Conservation (phyloP, 495 filamentous ascomycete genomes). For the Penicillium angulare region DNA sequence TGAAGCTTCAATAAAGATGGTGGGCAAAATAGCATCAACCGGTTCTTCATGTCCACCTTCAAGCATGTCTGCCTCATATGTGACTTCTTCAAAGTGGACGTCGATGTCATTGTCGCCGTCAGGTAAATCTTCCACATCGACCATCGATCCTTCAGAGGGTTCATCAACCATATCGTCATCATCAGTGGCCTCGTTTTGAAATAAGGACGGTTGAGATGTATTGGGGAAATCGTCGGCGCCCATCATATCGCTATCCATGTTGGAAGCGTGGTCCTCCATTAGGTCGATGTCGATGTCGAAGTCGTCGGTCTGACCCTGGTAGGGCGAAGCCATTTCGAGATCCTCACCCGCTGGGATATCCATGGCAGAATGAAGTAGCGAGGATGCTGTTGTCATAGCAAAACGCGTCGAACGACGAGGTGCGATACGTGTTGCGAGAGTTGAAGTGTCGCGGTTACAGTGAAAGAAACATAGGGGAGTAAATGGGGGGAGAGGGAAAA, state of each 20-base stretch:
- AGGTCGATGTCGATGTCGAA: constrained; percentile 77
- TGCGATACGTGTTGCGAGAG: constrained; percentile 18
- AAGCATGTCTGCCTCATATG: constrained; percentile 44
- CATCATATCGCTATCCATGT: constrained; percentile 62
- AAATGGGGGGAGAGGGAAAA: background rate
- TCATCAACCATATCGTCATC: constrained; percentile 55
- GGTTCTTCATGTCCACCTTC: constrained; percentile 43
- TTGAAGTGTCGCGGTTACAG: constrained; percentile 15
- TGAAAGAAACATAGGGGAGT: background rate
- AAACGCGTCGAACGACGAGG: constrained; percentile 15
- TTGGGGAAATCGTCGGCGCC: constrained; percentile 47
- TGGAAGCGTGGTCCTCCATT: constrained; percentile 48
- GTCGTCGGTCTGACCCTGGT: constrained; percentile 55
- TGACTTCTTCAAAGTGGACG: constrained; percentile 34
- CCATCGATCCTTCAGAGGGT: constrained; percentile 40
- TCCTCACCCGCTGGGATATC: constrained; percentile 42
- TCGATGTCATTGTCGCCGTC: constrained; percentile 35
- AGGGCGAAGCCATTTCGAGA: constrained; percentile 55
- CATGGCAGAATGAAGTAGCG: constrained; percentile 37
- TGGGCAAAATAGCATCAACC: constrained; percentile 29
- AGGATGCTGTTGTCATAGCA: constrained; percentile 41
- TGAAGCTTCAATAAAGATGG: constrained; percentile 25
- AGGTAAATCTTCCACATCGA: constrained; percentile 32
- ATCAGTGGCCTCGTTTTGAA: constrained; percentile 25
- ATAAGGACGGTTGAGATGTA: constrained; percentile 34